Conservation (phyloP, 2,329 filamentous ascomycete genomes). For the Beauveria bassiana region DNA sequence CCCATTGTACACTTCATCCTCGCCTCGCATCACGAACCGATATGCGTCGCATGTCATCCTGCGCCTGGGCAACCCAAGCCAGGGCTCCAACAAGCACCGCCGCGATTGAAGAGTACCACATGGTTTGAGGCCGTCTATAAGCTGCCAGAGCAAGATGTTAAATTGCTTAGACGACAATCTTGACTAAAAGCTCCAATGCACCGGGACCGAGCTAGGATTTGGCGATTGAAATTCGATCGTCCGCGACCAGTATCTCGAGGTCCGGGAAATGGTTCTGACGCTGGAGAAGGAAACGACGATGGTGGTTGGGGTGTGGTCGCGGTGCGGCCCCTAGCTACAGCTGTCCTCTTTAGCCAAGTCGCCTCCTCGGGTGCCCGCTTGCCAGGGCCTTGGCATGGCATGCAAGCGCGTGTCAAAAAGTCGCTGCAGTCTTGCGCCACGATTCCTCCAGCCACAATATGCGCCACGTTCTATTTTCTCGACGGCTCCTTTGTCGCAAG, state of each 20-base stretch:
- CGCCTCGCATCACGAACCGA: slow-evolving; percentile 28
- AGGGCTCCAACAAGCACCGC: slow-evolving; percentile 41
- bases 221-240: background rate
- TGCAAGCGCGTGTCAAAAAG: background rate
- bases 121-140: slow-evolving; percentile 18
- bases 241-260: background rate
- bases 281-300: background rate
- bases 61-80: slow-evolving; percentile 42
- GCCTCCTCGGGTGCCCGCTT: background rate
- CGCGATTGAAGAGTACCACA: slow-evolving; percentile 41
- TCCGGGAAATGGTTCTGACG: background rate
- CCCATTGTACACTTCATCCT: background rate
- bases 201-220: background rate
- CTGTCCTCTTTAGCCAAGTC: slow-evolving; percentile 4
- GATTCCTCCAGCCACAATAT: background rate
- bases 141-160: background rate
- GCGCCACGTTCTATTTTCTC: slow-evolving; percentile 2
- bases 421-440: background rate
- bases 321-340: slow-evolving; percentile 6
- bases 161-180: background rate
- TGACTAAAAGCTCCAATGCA: background rate
- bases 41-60: slow-evolving; percentile 46
- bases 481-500: background rate
- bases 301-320: slow-evolving; percentile 1
- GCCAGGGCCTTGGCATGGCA: background rate